phyloP scores from a whole-genome alignment of 441 rosid species.

The Brassica balearica region DNA sequence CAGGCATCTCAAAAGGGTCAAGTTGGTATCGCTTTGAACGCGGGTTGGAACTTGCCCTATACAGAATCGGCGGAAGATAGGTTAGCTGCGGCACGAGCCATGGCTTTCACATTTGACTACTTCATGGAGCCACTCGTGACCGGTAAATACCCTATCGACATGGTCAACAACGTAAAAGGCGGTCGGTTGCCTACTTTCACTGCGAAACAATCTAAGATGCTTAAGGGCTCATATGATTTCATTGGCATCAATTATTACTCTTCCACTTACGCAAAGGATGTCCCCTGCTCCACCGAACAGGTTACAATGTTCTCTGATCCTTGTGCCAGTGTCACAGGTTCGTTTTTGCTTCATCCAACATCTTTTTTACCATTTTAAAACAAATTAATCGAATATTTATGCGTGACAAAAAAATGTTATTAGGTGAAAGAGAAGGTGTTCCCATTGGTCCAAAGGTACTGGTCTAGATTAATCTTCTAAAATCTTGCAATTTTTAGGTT shows the following conservation, averaged over 20 bases:
- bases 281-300: constrained; percentile 32
- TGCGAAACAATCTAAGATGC: constrained; percentile 41
- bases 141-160: constrained; percentile 49
- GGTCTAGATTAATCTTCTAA: not conserved
- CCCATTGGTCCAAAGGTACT: constrained; percentile 48
- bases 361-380: not conserved
- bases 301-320: constrained; percentile 41
- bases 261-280: constrained; percentile 40
- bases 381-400: not conserved
- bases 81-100: constrained; percentile 45
- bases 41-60: constrained; percentile 45
- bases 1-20: constrained; percentile 50
- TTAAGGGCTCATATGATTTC: constrained; percentile 45
- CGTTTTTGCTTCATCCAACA: constrained; percentile 1
- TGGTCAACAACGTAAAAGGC: constrained; percentile 43
- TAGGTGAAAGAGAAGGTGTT: constrained; percentile 42
- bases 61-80: constrained; percentile 33
- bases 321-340: constrained; percentile 40
- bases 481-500: not conserved
- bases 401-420: not conserved
- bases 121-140: constrained; percentile 51
- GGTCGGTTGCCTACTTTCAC: constrained; percentile 54
- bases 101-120: constrained; percentile 50
- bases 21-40: constrained; percentile 48
- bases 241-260: constrained; percentile 49